Evolutionary conservation across 2,329 filamentous ascomycete species (phyloP).

Genomic region (Pseudonectria foliicola): DNA sequence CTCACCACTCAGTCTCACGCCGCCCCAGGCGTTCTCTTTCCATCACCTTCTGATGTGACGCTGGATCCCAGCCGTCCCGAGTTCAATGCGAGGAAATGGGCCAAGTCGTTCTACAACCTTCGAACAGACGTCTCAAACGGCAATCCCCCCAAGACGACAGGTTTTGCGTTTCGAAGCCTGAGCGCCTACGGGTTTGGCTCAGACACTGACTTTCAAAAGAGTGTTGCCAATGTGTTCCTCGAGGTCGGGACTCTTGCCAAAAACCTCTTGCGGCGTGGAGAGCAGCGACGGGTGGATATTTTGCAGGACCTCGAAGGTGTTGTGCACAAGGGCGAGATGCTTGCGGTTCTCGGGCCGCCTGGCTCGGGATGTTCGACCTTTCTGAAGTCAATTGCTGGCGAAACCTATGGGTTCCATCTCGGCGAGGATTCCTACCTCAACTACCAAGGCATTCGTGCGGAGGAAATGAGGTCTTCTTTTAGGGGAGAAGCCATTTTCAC

Average conservation of each 20-base stretch:
- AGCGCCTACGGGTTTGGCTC: conserved; percentile 22
- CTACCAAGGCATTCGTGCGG: conserved; percentile 31
- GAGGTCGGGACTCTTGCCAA: conserved; percentile 11
- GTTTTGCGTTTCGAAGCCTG: conserved; percentile 20
- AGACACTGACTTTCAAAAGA: conserved; percentile 24
- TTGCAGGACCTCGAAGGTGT: conserved; percentile 16
- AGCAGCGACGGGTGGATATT: conserved; percentile 9
- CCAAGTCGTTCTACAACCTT: conserved; percentile 29
- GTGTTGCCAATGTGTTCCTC: conserved; percentile 19
- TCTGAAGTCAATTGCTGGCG: conserved; percentile 45
- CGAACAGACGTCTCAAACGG: conserved; percentile 19
- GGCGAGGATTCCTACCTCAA: conserved; percentile 27
- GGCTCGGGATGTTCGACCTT: conserved; percentile 45
- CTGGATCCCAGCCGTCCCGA: conserved; percentile 33
- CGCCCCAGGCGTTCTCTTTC: conserved; percentile 20
- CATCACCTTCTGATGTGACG: conserved; percentile 14
- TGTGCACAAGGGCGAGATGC: conserved; percentile 14
- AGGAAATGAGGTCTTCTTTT: conserved; percentile 35
- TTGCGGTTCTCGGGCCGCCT: conserved; percentile 41
- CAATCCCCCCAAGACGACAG: conserved; percentile 20
- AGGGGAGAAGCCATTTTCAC: conserved; percentile 53
- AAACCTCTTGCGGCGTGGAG: conserved; percentile 6
- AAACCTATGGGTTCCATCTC: conserved; percentile 33
- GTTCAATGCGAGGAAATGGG: conserved; percentile 38
- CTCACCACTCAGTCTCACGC: conserved; percentile 21